Conservation (phyloP, 257 asterid species). For the Penstemon davidsonii region DNA sequence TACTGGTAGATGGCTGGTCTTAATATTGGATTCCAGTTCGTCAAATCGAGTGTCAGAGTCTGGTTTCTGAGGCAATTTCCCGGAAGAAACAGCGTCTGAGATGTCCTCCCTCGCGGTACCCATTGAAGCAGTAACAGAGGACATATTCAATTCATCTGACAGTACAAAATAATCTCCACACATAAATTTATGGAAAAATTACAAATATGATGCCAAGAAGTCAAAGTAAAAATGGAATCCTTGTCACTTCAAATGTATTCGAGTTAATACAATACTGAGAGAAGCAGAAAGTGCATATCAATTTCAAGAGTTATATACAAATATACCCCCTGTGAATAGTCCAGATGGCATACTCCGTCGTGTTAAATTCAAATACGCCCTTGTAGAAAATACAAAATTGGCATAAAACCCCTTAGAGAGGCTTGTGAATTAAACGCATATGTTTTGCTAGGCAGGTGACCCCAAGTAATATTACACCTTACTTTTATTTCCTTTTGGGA, state of each 20-base stretch:
- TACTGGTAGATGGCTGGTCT: not conserved
- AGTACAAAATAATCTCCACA: conserved; percentile 22
- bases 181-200: not conserved
- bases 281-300: conserved; percentile 16
- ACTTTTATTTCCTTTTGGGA: too few species aligned
- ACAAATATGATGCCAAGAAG: conserved; percentile 9
- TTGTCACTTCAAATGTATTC: not conserved
- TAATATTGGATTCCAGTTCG: conserved; percentile 27
- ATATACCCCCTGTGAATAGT: not conserved
- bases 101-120: conserved; percentile 36
- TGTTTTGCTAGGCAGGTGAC: too few species aligned
- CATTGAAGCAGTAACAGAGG: conserved; percentile 25
- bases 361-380: too few species aligned
- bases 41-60: conserved; percentile 30
- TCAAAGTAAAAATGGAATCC: not conserved
- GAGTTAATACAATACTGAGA: conserved; percentile 2
- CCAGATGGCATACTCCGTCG: too few species aligned
- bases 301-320: conserved; percentile 3
- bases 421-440: too few species aligned
- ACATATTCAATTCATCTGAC: conserved; percentile 25
- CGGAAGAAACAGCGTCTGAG: conserved; percentile 34
- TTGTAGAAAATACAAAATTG: too few species aligned
- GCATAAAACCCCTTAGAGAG: too few species aligned
- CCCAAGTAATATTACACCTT: too few species aligned
- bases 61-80: conserved; percentile 31